These are phyloP conservation scores for Melanopsichium pennsylvanicum DNA, from an alignment of 1,284 basidiomycete genomes.

Conservation along the genomic window DNA sequence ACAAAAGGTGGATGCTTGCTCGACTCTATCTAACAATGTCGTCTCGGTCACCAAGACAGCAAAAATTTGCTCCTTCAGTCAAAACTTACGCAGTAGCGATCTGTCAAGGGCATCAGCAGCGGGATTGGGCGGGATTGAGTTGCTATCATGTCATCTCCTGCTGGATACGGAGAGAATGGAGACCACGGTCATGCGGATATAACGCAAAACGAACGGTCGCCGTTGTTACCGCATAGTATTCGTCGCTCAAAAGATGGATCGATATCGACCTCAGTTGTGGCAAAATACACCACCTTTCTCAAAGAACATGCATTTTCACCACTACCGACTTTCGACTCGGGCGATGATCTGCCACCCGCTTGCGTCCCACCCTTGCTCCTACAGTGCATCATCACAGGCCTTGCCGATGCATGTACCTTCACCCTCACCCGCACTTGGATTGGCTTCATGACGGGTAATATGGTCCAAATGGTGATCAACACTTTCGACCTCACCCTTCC, in stretches of 20 bases:
- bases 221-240: constrained; percentile 3
- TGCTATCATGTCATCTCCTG: neutral
- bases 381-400: constrained; percentile 40
- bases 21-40: too few species aligned
- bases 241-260: neutral
- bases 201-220: constrained; percentile 5
- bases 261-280: neutral
- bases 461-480: constrained; percentile 43
- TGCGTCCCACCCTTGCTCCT: constrained; percentile 30
- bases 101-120: too few species aligned
- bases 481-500: constrained; percentile 24
- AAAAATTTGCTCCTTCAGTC: too few species aligned
- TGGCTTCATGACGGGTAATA: constrained; percentile 48
- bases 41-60: too few species aligned
- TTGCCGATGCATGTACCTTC: constrained; percentile 35
- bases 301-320: constrained; percentile 11
- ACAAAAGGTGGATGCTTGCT: too few species aligned
- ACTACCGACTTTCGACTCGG: constrained; percentile 10
- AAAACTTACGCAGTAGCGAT: too few species aligned
- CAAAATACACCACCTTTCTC: neutral
- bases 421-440: constrained; percentile 34
- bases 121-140: neutral
- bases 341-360: constrained; percentile 7
- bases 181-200: neutral
- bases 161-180: neutral